These are phyloP conservation scores for Tetradesmus lagerheimii DNA, from an alignment of 139 green algal species.

Conservation along the genomic window DNA sequence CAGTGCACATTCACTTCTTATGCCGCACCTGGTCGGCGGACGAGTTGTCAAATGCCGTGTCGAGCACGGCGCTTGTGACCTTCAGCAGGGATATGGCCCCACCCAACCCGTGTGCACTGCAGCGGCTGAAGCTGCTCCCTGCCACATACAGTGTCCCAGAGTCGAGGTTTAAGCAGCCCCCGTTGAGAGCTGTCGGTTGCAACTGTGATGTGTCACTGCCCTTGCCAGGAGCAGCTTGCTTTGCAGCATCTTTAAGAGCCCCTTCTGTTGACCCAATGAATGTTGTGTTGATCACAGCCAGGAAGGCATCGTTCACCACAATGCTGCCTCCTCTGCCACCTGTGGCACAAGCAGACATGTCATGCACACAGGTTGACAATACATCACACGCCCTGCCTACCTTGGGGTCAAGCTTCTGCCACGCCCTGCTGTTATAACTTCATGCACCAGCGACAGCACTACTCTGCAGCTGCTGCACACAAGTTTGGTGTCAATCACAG, in stretches of 20 bases:
- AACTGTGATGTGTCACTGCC: not conserved
- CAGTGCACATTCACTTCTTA: too few relatives aligned
- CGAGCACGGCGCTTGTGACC: not conserved
- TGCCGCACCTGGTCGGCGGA: not conserved
- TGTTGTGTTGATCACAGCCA: not conserved
- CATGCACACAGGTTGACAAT: not conserved
- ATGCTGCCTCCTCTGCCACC: not conserved
- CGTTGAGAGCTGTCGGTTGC: not conserved
- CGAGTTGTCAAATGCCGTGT: not conserved
- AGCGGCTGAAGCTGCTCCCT: not conserved
- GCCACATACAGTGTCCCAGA: not conserved
- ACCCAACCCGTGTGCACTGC: not conserved
- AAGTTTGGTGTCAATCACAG: too few relatives aligned
- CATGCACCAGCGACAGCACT: too few relatives aligned
- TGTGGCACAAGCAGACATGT: not conserved
- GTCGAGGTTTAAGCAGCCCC: not conserved
- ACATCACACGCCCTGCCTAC: too few relatives aligned
- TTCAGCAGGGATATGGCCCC: not conserved
- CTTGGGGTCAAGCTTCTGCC: too few relatives aligned
- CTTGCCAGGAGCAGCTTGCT: not conserved
- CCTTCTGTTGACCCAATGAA: not conserved
- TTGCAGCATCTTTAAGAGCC: too few relatives aligned
- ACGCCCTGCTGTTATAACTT: too few relatives aligned
- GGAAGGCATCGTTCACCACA: not conserved
- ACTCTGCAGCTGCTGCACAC: too few relatives aligned